These are phyloP conservation scores for Exophiala sideris DNA, from an alignment of 2,329 filamentous ascomycete genomes.

Conservation along the genomic window DNA sequence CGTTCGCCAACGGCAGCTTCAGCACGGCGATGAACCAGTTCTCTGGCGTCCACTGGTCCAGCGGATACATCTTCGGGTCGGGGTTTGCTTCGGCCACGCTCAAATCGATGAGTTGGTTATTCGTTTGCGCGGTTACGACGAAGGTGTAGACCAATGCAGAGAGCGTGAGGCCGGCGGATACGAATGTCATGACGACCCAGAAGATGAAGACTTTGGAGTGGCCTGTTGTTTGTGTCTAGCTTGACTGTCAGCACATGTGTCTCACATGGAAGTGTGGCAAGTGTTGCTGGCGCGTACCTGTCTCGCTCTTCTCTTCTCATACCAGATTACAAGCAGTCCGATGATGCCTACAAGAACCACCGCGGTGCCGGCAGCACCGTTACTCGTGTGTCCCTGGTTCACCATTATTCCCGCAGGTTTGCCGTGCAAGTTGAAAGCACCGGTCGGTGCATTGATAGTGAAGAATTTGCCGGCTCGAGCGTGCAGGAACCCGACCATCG, in stretches of 20 bases:
- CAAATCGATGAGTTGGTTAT: conserved; percentile 27
- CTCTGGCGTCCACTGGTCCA: conserved; percentile 27
- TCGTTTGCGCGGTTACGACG: conserved; percentile 20
- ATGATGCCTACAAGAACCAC: conserved; percentile 23
- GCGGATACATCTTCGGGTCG: conserved; percentile 34
- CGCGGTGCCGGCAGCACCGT: conserved; percentile 28
- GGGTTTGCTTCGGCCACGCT: conserved; percentile 28
- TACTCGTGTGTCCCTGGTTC: conserved; percentile 28
- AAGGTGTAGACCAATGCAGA: conserved; percentile 27
- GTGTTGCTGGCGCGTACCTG: conserved; percentile 8
- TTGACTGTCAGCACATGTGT: background rate
- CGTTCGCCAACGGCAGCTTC: conserved; percentile 16
- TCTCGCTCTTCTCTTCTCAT: conserved; percentile 13
- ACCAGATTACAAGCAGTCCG: conserved; percentile 23
- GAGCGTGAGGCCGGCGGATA: conserved; percentile 22
- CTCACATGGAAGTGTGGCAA: background rate
- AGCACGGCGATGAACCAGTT: conserved; percentile 29
- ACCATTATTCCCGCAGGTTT: conserved; percentile 18
- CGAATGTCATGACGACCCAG: conserved; percentile 24
- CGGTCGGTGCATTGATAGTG: conserved; percentile 18
- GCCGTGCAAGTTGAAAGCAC: conserved; percentile 24
- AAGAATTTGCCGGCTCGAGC: conserved; percentile 25
- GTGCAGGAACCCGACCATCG: conserved; percentile 28
- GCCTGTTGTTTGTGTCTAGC: conserved; percentile 6
- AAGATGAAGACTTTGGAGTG: conserved; percentile 17